phyloP scores from a whole-genome alignment of 2,329 filamentous ascomycete genomes.

The Claviceps cyperi region DNA sequence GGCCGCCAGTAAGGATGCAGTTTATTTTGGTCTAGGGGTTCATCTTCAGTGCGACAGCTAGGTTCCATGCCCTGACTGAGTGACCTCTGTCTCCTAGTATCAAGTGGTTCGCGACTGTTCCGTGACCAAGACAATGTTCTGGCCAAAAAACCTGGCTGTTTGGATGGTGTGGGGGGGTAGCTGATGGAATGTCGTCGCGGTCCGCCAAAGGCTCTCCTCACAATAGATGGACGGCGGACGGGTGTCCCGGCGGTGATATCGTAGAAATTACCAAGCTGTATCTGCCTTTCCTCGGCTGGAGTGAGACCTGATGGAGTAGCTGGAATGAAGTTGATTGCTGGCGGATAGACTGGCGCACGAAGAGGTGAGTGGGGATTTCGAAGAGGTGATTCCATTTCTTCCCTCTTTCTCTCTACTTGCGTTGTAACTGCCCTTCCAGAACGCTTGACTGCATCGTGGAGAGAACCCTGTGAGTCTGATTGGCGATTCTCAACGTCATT shows the following conservation, averaged over 20 bases:
- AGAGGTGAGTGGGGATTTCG: constrained; percentile 48
- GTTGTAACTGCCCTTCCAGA: constrained; percentile 31
- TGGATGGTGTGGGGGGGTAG: constrained; percentile 25
- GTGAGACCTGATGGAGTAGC: constrained; percentile 47
- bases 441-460: constrained; percentile 24
- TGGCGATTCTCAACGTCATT: constrained; percentile 9
- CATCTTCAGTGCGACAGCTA: constrained; percentile 28
- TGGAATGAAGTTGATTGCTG: constrained; percentile 43
- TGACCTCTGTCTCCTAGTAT: constrained; percentile 12
- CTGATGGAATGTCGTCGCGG: constrained; percentile 28
- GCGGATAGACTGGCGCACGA: constrained; percentile 28
- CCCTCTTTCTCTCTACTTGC: constrained; percentile 32
- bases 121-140: constrained; percentile 41
- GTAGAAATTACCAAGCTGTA: constrained; percentile 39
- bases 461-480: constrained; percentile 14
- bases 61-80: constrained; percentile 15
- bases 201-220: constrained; percentile 38
- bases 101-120: constrained; percentile 19
- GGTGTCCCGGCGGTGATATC: constrained; percentile 32
- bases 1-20: constrained; percentile 50
- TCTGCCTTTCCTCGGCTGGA: constrained; percentile 36
- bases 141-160: constrained; percentile 28
- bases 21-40: constrained; percentile 36
- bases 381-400: constrained; percentile 46
- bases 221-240: constrained; percentile 32